These are phyloP conservation scores for Phialocephala sp. DNA, from an alignment of 2,329 filamentous ascomycete genomes.

Conservation along the genomic window DNA sequence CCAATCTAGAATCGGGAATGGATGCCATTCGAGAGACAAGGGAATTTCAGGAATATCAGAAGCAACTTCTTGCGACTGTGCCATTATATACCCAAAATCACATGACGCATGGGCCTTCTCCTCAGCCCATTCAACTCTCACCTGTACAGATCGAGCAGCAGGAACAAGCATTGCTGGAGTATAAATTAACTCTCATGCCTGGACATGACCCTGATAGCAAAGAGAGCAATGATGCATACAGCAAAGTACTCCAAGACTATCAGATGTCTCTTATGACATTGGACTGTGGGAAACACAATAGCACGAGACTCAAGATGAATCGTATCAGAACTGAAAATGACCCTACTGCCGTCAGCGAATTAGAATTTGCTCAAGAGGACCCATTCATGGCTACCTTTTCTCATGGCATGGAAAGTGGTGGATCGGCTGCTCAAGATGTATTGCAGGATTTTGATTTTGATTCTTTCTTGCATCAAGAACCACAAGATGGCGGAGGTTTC, in stretches of 20 bases:
- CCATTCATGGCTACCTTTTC: background rate
- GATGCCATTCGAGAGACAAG: background rate
- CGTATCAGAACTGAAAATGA: background rate
- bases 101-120: background rate
- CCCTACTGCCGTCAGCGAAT: background rate
- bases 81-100: background rate
- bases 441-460: constrained; percentile 70
- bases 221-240: constrained; percentile 7
- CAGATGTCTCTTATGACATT: constrained; percentile 18
- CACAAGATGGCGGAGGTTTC: background rate
- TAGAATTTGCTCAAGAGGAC: background rate
- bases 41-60: background rate
- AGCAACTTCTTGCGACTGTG: background rate
- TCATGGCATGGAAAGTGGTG: background rate
- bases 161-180: background rate
- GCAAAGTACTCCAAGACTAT: constrained; percentile 18
- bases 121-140: constrained; percentile 1
- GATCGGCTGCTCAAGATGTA: constrained; percentile 48
- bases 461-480: constrained; percentile 63
- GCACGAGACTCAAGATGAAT: background rate
- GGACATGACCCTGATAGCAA: constrained; percentile 1
- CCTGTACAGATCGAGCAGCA: constrained; percentile 1
- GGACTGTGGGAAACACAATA: constrained; percentile 11
- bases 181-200: background rate
- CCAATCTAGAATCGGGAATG: no score